Evolutionary conservation across 1,284 basidiomycete species (phyloP), one percentile per base, ranked within the genome.

Genomic region (Pterulicium gracile): DNA sequence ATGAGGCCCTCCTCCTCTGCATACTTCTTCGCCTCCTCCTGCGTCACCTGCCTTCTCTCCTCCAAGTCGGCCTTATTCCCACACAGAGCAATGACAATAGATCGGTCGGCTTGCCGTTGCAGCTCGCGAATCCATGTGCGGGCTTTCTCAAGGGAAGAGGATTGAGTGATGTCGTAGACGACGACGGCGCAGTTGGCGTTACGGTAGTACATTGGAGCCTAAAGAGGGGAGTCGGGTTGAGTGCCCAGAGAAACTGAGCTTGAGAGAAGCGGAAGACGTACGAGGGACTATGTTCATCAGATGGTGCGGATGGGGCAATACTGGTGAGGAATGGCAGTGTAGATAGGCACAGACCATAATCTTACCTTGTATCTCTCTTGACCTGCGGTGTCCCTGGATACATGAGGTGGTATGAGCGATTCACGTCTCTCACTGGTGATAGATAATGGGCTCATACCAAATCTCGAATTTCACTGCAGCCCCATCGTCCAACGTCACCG

Each of bases 401-500:
- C 46, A n/a, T 36, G 18, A 46, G 39, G 40, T 42, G n/a, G 48
- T n/a, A 45, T 50, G 24, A 47, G 52, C 19, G 35, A 27, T 34
- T 24, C 14, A 39, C 32, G 34, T 20, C 5, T 13, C 27, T 3
- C n/a, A n/a, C 10, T 24, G 5, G 24, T 44, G 43, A n/a, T 17
- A 21, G 17, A 19, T 5, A 22, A 5, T 21, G 5, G 42, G n/a
- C 42, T 34, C 10, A 19, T 23, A 91, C 91, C 93, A 96, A 59
- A 97, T 96, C 73, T 97, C 94, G 59, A 98, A 97, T 72, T 98
- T 98, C 60, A 98, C 88, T 14, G 84, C 85, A 15, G 88, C 88
- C 51, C 84, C 79, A 59, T 94, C 88, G 51, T 95, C 89, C 36
- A 97, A 74, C 17, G 82, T 81, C 39, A 97, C 88, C 0, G 92